phyloP scores from a whole-genome alignment of 2,329 filamentous ascomycete genomes.

The Cyphellophora europaea region DNA sequence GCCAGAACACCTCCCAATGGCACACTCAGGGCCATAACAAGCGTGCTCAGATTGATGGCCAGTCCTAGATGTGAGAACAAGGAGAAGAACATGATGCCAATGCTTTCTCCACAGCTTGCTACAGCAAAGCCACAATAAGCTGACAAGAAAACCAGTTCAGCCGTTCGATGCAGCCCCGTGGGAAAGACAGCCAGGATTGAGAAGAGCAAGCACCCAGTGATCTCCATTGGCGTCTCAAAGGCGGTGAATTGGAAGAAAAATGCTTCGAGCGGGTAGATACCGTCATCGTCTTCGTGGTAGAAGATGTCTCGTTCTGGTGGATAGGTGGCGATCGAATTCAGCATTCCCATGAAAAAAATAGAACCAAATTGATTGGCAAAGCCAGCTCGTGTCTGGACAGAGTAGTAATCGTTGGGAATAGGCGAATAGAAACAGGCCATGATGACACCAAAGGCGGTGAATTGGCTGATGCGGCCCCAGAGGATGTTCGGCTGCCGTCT shows the following conservation, averaged over 20 bases:
- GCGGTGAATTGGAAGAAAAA: constrained; percentile 63
- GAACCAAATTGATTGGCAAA: constrained; percentile 64
- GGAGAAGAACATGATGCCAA: constrained; percentile 75
- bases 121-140: constrained; percentile 64
- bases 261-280: constrained; percentile 60
- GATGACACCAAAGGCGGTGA: constrained; percentile 53
- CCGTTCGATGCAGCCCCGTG: constrained; percentile 54
- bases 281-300: constrained; percentile 66
- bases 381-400: constrained; percentile 64
- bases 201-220: constrained; percentile 56
- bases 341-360: constrained; percentile 66
- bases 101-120: constrained; percentile 63
- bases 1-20: constrained; percentile 64
- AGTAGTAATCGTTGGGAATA: constrained; percentile 57
- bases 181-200: constrained; percentile 55
- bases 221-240: constrained; percentile 64
- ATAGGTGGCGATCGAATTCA: constrained; percentile 69
- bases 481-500: constrained; percentile 56
- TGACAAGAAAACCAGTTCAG: constrained; percentile 56
- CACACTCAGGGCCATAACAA: constrained; percentile 61
- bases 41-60: constrained; percentile 61
- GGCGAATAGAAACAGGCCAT: constrained; percentile 64
- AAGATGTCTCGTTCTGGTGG: constrained; percentile 66
- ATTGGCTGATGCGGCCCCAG: constrained; percentile 57
- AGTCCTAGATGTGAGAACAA: constrained; percentile 67